Percentiles rank a stretch among this genome's conserved stretches.
These are phyloP conservation scores for Bryoglossum gracile DNA, from an alignment of 495 filamentous ascomycete species.

Conservation along the genomic window DNA sequence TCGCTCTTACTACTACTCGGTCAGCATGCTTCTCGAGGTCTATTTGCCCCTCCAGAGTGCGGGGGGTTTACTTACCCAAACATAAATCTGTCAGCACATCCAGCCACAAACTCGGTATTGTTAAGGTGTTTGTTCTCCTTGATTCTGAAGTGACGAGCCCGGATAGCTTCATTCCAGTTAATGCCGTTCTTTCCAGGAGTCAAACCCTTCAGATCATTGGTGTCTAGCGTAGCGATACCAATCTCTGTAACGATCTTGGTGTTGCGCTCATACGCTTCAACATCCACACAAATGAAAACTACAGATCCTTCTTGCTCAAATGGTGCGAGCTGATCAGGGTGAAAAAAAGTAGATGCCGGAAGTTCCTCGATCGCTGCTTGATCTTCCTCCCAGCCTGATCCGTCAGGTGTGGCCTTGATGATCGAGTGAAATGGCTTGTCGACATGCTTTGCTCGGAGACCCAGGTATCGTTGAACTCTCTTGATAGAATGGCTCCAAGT, in stretches of 20 bases:
- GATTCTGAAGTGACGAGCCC: constrained; percentile 69
- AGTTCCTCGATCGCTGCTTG: constrained; percentile 5
- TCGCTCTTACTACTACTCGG: constrained; percentile 28
- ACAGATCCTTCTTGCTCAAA: constrained; percentile 42
- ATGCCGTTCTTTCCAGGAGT: constrained; percentile 51
- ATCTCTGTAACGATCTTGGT: constrained; percentile 68
- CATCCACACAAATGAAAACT: constrained; percentile 72
- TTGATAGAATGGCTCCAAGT: constrained; percentile 44
- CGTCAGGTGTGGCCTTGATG: not conserved
- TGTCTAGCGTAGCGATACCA: constrained; percentile 79
- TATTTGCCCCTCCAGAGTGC: not conserved
- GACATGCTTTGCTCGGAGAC: constrained; percentile 43
- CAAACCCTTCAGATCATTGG: constrained; percentile 42
- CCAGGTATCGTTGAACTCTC: constrained; percentile 61
- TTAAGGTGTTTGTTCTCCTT: constrained; percentile 53
- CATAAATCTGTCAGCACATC: constrained; percentile 66
- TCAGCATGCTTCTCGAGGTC: constrained; percentile 7
- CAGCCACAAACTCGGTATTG: constrained; percentile 58
- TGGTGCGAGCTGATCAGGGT: constrained; percentile 22
- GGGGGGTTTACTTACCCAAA: constrained; percentile 49
- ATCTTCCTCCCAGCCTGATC: constrained; percentile 4
- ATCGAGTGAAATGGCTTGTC: no score
- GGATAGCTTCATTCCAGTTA: constrained; percentile 59
- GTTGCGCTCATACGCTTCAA: constrained; percentile 70
- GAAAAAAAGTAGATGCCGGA: constrained; percentile 5